Base-by-base conservation (phyloP, 257 asterid species). In the Solanum paucissectum region DNA sequence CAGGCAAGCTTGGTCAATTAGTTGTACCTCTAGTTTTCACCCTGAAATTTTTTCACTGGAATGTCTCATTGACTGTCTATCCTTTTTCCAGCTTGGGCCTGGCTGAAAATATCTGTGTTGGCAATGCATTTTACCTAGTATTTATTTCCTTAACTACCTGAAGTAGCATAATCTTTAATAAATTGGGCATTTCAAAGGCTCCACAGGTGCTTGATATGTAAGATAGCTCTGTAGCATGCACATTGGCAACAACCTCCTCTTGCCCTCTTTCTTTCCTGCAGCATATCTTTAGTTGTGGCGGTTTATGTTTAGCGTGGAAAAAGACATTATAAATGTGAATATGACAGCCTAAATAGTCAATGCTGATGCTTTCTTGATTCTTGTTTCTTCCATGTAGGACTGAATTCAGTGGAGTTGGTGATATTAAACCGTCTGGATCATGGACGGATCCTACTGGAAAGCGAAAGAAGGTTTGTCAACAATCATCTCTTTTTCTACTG, bases 371-470 rank as follows among this genome's bases (percentile, higher is more conserved):
- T 83, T 82, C 64, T 84, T 75, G 68, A 85, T 90, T 92, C 89
- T 88, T 91, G 71, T 91, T 91, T 49, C 71, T 42, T 87, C 29
- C 88, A 36, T 62, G 76, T 87, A 96, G 98, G 94, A 88, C 86
- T 88, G 91, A 86, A 87, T 52, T 83, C 74, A 84, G 74, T 79
- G 90, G 92, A 89, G 92, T 83, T 88, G 94, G 89, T 58, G 91
- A 90, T 66, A 12, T 86, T 34, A 92, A 86, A 84, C 81, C 74
- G 66, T 87, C 92, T 81, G 92, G 92, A 84, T 88, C 95, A 76
- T 91, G 93, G 94, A 93, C 95, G 64, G 96, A 87, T 87, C 95
- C 92, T 76, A 89, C 44, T 34, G 92, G 88, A 74, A 93, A 90
- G 90, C 83, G 20, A 12, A 93, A 74, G 88, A 95, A 94, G 99